Conservation (phyloP, 2,329 filamentous ascomycete species). For the Fusarium tupiense region DNA sequence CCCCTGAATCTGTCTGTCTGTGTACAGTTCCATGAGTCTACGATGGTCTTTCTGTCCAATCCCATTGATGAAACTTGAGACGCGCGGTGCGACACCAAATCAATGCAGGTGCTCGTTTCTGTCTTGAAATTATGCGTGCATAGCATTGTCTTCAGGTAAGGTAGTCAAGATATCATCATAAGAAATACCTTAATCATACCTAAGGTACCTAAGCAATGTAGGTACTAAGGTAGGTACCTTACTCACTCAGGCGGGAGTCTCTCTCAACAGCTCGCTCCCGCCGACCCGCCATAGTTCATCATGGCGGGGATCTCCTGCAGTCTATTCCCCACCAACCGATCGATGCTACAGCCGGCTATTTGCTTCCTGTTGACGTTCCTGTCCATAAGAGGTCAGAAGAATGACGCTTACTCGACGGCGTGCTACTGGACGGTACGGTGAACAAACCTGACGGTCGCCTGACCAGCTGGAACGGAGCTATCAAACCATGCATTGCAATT, state of each 20-base stretch:
- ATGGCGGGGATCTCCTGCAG: slow-evolving; percentile 38
- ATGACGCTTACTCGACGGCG: slow-evolving; percentile 45
- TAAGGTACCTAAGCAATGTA: no score
- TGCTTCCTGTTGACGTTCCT: slow-evolving; percentile 22
- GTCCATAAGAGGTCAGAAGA: slow-evolving; percentile 39
- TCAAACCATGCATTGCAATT: slow-evolving; percentile 25
- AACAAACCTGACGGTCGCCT: slow-evolving; percentile 27
- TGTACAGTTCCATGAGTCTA: slow-evolving; percentile 11
- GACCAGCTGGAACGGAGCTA: slow-evolving; percentile 27
- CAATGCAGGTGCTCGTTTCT: slow-evolving; percentile 6
- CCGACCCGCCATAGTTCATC: slow-evolving; percentile 25
- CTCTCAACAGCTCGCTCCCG: slow-evolving; percentile 16
- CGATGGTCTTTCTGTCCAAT: background rate
- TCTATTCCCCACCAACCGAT: slow-evolving; percentile 41
- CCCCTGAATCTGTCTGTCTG: background rate
- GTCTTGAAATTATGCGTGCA: background rate
- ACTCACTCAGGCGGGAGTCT: background rate
- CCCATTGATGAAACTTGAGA: slow-evolving; percentile 15
- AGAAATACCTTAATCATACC: background rate
- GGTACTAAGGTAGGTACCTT: background rate
- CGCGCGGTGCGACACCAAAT: background rate
- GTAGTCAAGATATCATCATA: background rate
- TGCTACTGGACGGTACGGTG: slow-evolving; percentile 39
- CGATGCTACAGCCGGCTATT: slow-evolving; percentile 17
- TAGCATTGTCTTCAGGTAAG: background rate